Conservation (phyloP, 495 filamentous ascomycete genomes). For the Neurospora sp. region DNA sequence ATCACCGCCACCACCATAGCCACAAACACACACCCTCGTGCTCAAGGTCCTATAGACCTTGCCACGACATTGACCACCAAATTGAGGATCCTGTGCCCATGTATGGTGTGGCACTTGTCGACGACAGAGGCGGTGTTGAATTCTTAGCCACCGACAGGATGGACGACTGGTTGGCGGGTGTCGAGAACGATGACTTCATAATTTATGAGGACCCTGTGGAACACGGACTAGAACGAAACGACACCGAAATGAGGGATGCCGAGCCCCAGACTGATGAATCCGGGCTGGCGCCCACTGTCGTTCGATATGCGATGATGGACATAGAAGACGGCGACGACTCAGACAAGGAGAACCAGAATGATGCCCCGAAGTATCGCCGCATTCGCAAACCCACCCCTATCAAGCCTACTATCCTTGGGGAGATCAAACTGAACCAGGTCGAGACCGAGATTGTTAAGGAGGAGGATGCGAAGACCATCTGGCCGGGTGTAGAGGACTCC, state of each 20-base stretch:
- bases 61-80: neutral
- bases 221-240: neutral
- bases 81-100: neutral
- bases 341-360: neutral
- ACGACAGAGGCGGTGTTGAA: neutral
- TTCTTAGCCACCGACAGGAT: neutral
- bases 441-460: neutral
- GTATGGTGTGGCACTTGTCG: neutral
- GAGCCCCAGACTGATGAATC: neutral
- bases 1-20: neutral
- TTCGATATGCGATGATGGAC: neutral
- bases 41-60: neutral
- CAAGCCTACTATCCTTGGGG: neutral
- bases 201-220: neutral
- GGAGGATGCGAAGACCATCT: neutral
- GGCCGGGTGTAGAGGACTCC: neutral
- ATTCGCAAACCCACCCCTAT: neutral
- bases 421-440: neutral
- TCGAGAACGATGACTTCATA: neutral
- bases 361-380: neutral
- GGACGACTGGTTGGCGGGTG: neutral
- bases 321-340: neutral
- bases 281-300: neutral
- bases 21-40: neutral
- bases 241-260: neutral